A percentile compares a stretch with the other conserved stretches of the same genome.
Conservation (phyloP, 176 grass and related monocot species). For the Carex scoparia region DNA sequence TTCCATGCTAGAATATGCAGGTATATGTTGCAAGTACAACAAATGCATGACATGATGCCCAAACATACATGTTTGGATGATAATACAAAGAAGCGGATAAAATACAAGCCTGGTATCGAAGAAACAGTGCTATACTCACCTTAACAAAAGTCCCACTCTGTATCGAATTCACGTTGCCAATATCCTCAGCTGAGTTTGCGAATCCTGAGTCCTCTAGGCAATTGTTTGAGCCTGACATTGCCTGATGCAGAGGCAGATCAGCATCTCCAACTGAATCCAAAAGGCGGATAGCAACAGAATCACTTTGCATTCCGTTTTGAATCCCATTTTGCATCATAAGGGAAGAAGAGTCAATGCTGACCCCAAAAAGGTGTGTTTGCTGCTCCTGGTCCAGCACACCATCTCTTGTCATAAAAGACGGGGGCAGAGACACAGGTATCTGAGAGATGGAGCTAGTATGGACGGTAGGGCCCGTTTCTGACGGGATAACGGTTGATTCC, state of each 20-base stretch:
- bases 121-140: constrained; percentile 30
- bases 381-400: constrained; percentile 48
- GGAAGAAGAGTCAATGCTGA: constrained; percentile 56
- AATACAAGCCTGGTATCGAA: not conserved
- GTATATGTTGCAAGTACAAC: not conserved
- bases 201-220: constrained; percentile 60
- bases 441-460: constrained; percentile 42
- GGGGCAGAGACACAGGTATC: constrained; percentile 35
- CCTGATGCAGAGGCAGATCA: constrained; percentile 50
- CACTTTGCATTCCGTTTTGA: constrained; percentile 33
- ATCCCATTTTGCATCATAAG: constrained; percentile 49
- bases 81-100: not conserved
- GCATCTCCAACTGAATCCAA: constrained; percentile 47
- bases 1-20: not conserved
- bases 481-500: constrained; percentile 40
- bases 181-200: constrained; percentile 46
- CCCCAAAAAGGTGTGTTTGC: constrained; percentile 35
- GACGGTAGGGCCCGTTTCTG: constrained; percentile 24
- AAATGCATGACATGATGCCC: not conserved
- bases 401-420: constrained; percentile 38
- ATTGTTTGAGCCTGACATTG: constrained; percentile 44
- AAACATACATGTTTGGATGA: not conserved
- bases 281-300: constrained; percentile 54
- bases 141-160: constrained; percentile 92
- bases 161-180: constrained; percentile 51